Conservation (phyloP, 768 basidiomycete genomes). For the Nevesoporus exiguus region DNA sequence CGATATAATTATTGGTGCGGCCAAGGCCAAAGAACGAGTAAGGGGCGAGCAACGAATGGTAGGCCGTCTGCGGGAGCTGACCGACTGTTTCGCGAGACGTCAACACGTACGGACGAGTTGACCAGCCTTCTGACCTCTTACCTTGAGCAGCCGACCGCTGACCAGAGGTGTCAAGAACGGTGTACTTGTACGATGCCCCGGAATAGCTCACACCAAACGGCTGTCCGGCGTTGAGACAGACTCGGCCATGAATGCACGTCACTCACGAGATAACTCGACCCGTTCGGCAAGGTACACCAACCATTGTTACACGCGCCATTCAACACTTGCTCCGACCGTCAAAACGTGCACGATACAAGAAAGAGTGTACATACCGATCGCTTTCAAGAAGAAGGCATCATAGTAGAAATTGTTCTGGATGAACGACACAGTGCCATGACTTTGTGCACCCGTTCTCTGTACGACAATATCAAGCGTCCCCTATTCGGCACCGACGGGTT, state of each 20-base stretch:
- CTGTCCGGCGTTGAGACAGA: conserved; percentile 38
- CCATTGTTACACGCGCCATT: conserved; percentile 91
- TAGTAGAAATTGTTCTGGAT: conserved; percentile 98
- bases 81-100: conserved; percentile 52
- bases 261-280: conserved; percentile 72
- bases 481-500: conserved; percentile 37
- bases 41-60: conserved; percentile 85
- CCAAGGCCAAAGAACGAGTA: conserved; percentile 97
- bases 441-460: conserved; percentile 71
- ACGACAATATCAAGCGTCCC: conserved; percentile 91
- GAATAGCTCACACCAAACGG: conserved; percentile 93
- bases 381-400: conserved; percentile 98
- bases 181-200: conserved; percentile 96
- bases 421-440: conserved; percentile 65
- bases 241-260: not conserved
- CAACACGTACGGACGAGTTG: not conserved
- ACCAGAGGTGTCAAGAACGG: conserved; percentile 88
- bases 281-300: conserved; percentile 62
- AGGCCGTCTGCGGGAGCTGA: conserved; percentile 90
- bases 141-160: conserved; percentile 88
- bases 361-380: conserved; percentile 61
- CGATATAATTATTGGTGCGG: conserved; percentile 98
- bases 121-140: conserved; percentile 25
- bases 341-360: not conserved
- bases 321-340: conserved; percentile 50